These are phyloP conservation scores for Xanthoparmelia taractica DNA, from an alignment of 495 filamentous ascomycete genomes.

Conservation along the genomic window DNA sequence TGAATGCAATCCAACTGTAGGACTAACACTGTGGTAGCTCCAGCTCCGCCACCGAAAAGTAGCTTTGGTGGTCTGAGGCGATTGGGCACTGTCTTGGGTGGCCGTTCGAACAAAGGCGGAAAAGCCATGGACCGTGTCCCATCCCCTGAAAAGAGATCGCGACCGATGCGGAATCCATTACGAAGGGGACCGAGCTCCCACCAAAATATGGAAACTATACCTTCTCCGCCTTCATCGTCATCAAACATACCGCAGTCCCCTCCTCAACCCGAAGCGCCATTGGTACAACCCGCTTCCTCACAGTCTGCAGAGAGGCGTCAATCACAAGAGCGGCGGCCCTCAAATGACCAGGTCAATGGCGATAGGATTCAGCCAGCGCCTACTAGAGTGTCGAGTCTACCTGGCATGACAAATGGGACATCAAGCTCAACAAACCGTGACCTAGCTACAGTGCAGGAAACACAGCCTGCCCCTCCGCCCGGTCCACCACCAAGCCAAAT, in stretches of 20 bases:
- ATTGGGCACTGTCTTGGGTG: conserved; percentile 72
- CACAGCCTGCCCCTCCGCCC: conserved; percentile 23
- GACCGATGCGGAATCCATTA: conserved; percentile 26
- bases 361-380: conserved; percentile 25
- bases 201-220: conserved; percentile 28
- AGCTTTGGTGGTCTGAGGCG: conserved; percentile 47
- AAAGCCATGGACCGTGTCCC: conserved; percentile 31
- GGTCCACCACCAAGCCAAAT: conserved; percentile 23
- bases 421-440: conserved; percentile 17
- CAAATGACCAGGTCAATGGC: conserved; percentile 26
- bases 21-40: conserved; percentile 24
- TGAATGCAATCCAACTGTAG: conserved; percentile 22
- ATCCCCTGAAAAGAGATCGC: conserved; percentile 41
- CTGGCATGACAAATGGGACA: conserved; percentile 29
- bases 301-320: conserved; percentile 14
- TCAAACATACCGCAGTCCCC: conserved; percentile 20
- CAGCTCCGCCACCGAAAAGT: conserved; percentile 34
- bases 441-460: conserved; percentile 27
- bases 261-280: conserved; percentile 12
- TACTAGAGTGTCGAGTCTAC: conserved; percentile 26
- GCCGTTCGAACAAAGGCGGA: conserved; percentile 41
- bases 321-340: conserved; percentile 24
- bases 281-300: not conserved
- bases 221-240: conserved; percentile 27
- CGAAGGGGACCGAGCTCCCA: conserved; percentile 24